Evolutionary conservation across 1,139 yeast genomes (phyloP).

Genomic region (Protomyces gravidus): DNA sequence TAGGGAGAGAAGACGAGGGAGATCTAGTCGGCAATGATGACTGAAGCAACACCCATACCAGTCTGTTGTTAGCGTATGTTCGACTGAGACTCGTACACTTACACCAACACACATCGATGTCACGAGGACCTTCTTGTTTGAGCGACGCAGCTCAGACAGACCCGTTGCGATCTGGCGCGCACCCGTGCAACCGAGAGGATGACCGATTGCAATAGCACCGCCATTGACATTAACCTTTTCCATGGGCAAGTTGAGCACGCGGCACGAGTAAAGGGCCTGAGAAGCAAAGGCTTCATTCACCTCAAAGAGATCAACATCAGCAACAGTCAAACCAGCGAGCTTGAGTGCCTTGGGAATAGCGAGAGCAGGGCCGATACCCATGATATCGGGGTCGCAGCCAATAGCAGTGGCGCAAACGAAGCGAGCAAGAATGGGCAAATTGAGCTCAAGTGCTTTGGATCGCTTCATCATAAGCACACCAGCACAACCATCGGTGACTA

Average conservation of each 20-base stretch:
- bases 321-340: conserved; percentile 57
- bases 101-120: conserved; percentile 91
- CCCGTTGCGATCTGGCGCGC: conserved; percentile 90
- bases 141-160: conserved; percentile 63
- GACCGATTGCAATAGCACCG: conserved; percentile 95
- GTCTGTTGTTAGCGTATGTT: not conserved
- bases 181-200: conserved; percentile 94
- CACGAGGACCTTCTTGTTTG: conserved; percentile 74
- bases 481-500: conserved; percentile 84
- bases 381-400: conserved; percentile 93
- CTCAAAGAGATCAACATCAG: conserved; percentile 73
- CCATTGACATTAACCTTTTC: conserved; percentile 84
- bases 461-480: conserved; percentile 82
- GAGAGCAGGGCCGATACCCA: conserved; percentile 95
- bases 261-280: conserved; percentile 76
- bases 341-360: conserved; percentile 81
- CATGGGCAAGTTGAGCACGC: conserved; percentile 59
- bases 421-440: conserved; percentile 65
- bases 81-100: not conserved
- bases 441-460: conserved; percentile 73
- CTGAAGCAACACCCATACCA: conserved; percentile 2
- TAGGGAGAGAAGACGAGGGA: not conserved
- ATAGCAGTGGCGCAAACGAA: conserved; percentile 70
- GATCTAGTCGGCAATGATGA: not conserved
- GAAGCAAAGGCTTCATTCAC: conserved; percentile 96